Evolutionary conservation across 2,329 filamentous ascomycete species (phyloP), one percentile per base, ranked within the genome.

Genomic region (Penicillium expansum): DNA sequence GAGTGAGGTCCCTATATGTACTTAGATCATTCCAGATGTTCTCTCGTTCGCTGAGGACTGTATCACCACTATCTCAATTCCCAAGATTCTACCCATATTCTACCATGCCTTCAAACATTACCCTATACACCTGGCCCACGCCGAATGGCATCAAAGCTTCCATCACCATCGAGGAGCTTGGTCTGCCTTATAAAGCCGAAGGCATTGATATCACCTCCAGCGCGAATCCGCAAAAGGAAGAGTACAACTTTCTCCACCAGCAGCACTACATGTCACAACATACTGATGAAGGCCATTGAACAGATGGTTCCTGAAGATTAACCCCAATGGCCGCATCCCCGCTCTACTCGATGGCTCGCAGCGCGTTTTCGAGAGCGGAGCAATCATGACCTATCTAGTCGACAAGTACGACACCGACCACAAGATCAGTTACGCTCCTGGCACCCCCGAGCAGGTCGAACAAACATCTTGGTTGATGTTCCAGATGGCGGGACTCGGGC

Each of bases 241-340:
- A 68, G 66, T 71, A 62, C 14, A 52, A 18, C 4, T 7, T 1
- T 4, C 13, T 13, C 10, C 20, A n/a, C 13, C 3, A 18, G 1
- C 16, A 14, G 7, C n/a, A 5, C 11, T 22, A 13, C 8, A 16
- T 6, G 10, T 16, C 0, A 32, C 5, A 43, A 16, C 11, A 32
- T 30, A 14, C 42, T 51, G 14, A 54, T 30, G 22, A 29, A 14
- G n/a, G 2, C 18, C 4, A n/a, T 16, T 4, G 20, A 4, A 41
- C 22, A 67, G 68, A 11, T 79, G 77, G 76, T 81, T 75, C 62
- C 59, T 79, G 42, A 71, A 76, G 43, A 78, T 80, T 56, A 80
- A 79, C 56, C 78, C 78, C n/a, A 80, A 80, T 61, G 79, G 78
- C 32, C 75, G 78, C 37, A 79, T 80, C 52, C 78, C 77, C 18